Base-by-base conservation (phyloP, 2,329 filamentous ascomycete genomes). In the Paramyrothecium roridum region DNA sequence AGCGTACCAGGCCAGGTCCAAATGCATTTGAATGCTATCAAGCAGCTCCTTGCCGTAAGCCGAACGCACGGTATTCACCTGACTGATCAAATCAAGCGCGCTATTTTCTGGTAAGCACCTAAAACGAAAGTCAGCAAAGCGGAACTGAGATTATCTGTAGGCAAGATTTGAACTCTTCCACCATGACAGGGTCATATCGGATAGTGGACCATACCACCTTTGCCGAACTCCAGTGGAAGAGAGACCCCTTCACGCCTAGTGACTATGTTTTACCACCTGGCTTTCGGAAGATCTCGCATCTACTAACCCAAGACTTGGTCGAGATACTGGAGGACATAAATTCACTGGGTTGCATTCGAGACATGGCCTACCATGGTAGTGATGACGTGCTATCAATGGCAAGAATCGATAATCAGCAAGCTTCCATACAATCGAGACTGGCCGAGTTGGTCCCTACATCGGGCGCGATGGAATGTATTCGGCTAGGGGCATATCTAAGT, bases 101-200 rank as follows among this genome's bases (percentile, higher is more conserved):
- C 75, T 0, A 75, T 77, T 30, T 77, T 77, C 56, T 77, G 75
- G 75, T 76, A 52, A 61, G 67, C 2, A 20, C 37, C 1, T 8
- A 56, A 48, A 6, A 8, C 30, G n/a, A 21, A 10, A 49, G 58
- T 54, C 61, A 30, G n/a, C 58, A 50, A 49, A 43, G 16, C 7
- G 22, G 3, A 8, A 3, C 49, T 56, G 20, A 57, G 22, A 48
- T 21, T 10, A 1, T 17, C 6, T 3, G 2, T 10, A 77, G 74
- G 75, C 74, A 77, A 61, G 76, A 78, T 49, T 57, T 78, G 49
- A 75, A 78, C 56, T 67, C 70, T 0, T 70, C 71, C 0, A 57
- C 77, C 20, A 52, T 78, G 55, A 64, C 72, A 19, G 73, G 73
- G 0, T 74, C 74, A 1, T 65, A 40, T 2, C 75, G 74, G 0